These are phyloP conservation scores for Phytophthora podocarpi DNA, from an alignment of 352 stramenopile genomes.

Conservation along the genomic window DNA sequence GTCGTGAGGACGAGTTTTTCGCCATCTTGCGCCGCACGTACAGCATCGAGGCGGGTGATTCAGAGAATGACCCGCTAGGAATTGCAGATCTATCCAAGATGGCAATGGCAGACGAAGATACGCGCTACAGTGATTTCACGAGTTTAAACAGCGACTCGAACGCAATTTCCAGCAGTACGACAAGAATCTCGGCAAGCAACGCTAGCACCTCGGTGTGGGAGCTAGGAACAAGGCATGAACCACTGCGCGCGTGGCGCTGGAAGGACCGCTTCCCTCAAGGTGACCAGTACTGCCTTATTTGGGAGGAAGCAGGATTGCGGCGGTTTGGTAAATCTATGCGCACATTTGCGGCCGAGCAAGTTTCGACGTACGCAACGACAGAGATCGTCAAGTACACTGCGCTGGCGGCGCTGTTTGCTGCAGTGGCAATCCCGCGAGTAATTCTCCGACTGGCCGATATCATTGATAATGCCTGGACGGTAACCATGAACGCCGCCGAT, in stretches of 20 bases:
- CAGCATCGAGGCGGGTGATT: constrained; percentile 37
- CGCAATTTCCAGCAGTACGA: constrained; percentile 31
- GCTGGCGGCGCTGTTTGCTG: constrained; percentile 73
- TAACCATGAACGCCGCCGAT: constrained; percentile 81
- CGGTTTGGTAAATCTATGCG: constrained; percentile 85
- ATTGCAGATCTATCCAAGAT: constrained; percentile 41
- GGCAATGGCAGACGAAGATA: constrained; percentile 29
- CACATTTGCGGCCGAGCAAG: constrained; percentile 71
- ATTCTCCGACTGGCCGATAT: constrained; percentile 74
- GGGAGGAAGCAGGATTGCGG: constrained; percentile 74
- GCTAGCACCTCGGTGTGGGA: constrained; percentile 32
- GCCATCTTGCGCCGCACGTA: constrained; percentile 71
- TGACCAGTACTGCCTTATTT: constrained; percentile 83
- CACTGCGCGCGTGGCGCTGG: constrained; percentile 79
- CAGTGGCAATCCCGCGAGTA: constrained; percentile 72
- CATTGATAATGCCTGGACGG: constrained; percentile 87
- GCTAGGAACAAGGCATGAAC: constrained; percentile 34
- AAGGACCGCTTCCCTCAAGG: constrained; percentile 83
- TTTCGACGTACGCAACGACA: constrained; percentile 65
- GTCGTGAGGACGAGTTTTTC: constrained; percentile 87
- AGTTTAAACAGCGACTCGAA: constrained; percentile 45
- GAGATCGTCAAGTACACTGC: constrained; percentile 83
- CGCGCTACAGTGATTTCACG: constrained; percentile 32
- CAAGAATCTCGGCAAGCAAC: constrained; percentile 4
- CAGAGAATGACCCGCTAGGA: constrained; percentile 53